Base-by-base conservation (phyloP, 2,329 filamentous ascomycete species). In the Penicillium sp. region DNA sequence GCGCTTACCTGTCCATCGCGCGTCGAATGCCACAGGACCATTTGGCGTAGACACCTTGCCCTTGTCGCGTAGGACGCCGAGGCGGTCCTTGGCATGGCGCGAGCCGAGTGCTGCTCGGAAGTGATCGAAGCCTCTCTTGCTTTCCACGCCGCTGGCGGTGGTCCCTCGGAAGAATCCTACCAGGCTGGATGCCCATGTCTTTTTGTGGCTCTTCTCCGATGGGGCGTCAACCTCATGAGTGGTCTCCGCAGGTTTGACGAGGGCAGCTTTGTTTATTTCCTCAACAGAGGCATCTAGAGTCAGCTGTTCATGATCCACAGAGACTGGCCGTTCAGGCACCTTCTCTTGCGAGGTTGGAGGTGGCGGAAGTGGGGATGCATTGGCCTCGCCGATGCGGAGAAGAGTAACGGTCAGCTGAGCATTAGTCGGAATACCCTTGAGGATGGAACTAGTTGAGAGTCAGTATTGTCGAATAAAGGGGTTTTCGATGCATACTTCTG, bases 361-460 rank as follows among this genome's bases (percentile, higher is more conserved):
- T 10, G 80, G 83, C 0, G 88, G 88, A 0, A 95, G 70, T 0
- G 89, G 89, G 0, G 87, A 84, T 57, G 87, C 87, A 70, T 91
- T 91, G 10, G 81, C 81, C 69, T 95, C 89, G 34, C 88, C 89
- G 27, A 92, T 83, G 4, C 89, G 86, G 10, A 95, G 80, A 1
- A 95, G 77, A 0, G 89, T 95, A 25, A 95, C 74, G 0, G 88
- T 84, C 14, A 95, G 80, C 63, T 95, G 89, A 3, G 88, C 88
- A 64, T 95, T 93, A 1, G 89, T 95, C 0, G 89, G 89, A 0
- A 93, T 84, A 2, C 88, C 88, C 63, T 87, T 88, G 42, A 95
- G 80, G 1, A 93, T 66, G 0, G 86, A 89, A 56, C 74, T 76
- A 41, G n/a, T n/a, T n/a, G 13, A 35, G 29, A 12, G 46, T 69